Percentiles rank a stretch among this genome's conserved stretches.
phyloP scores from a whole-genome alignment of 352 stramenopile genomes.

The Phytophthora lateralis region DNA sequence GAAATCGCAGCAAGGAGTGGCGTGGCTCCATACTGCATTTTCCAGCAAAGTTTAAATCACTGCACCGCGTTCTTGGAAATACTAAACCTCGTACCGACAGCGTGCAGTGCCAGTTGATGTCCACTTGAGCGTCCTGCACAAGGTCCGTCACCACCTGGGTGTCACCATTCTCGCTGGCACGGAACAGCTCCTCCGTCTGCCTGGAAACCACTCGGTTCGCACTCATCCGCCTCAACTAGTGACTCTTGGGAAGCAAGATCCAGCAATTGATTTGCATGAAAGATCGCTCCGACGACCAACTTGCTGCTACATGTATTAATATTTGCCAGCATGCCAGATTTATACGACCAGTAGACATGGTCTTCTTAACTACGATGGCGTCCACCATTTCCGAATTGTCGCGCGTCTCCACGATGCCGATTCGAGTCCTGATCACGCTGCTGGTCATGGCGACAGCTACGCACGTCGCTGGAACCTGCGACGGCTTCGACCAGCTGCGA shows the following conservation, averaged over 20 bases:
- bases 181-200: slow-evolving; percentile 66
- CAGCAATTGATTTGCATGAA: not conserved
- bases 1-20: slow-evolving; percentile 71
- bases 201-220: slow-evolving; percentile 60
- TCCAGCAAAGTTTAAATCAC: slow-evolving; percentile 4
- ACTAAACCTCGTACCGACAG: slow-evolving; percentile 45
- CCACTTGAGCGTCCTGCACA: slow-evolving; percentile 43
- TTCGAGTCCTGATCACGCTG: slow-evolving; percentile 11
- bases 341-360: slow-evolving; percentile 2
- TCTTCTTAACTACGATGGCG: not conserved
- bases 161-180: slow-evolving; percentile 60
- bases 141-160: slow-evolving; percentile 49
- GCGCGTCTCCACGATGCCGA: slow-evolving; percentile 16
- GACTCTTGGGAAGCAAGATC: slow-evolving; percentile 7
- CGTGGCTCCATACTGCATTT: slow-evolving; percentile 68
- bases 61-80: not conserved
- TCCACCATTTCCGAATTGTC: slow-evolving; percentile 24
- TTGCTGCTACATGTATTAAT: not conserved
- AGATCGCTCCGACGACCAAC: not conserved
- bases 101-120: slow-evolving; percentile 79
- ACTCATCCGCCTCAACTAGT: slow-evolving; percentile 50
- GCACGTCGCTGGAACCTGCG: slow-evolving; percentile 11
- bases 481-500: slow-evolving; percentile 33
- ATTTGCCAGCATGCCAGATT: not conserved
- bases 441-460: not conserved